Conservation (phyloP, 768 basidiomycete genomes). For the Russula sp. region DNA sequence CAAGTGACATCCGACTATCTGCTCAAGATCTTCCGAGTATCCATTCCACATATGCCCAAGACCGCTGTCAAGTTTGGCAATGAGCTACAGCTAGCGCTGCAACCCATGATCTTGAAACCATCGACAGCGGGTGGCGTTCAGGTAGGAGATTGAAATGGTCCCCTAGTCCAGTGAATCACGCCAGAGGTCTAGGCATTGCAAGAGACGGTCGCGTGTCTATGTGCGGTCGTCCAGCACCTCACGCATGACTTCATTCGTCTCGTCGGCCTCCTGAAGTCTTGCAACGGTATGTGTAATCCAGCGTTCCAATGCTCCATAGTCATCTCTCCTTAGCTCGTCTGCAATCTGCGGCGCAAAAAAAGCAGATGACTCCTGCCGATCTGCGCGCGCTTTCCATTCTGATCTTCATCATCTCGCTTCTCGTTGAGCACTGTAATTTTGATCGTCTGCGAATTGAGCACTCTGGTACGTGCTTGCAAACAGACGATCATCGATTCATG, state of each 20-base stretch:
- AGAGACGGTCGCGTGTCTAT: constrained; percentile 91
- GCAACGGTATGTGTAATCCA: constrained; percentile 52
- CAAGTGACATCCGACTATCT: constrained; percentile 79
- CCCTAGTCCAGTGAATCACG: background rate
- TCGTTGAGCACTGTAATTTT: constrained; percentile 87
- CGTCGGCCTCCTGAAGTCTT: constrained; percentile 76
- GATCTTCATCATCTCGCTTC: constrained; percentile 76
- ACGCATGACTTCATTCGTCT: constrained; percentile 82
- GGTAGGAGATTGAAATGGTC: constrained; percentile 36
- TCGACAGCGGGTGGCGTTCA: constrained; percentile 58
- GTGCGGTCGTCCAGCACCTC: constrained; percentile 73
- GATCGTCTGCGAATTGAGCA: constrained; percentile 64
- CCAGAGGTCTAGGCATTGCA: constrained; percentile 58
- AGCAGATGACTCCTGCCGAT: constrained; percentile 44
- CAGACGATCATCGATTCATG: background rate
- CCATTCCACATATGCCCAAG: constrained; percentile 85
- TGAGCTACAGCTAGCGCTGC: constrained; percentile 72
- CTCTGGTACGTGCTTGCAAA: constrained; percentile 40
- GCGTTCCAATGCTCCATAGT: background rate
- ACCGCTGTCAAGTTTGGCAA: constrained; percentile 84
- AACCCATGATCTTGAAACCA: constrained; percentile 91
- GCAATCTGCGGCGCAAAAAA: constrained; percentile 48
- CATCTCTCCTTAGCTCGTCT: constrained; percentile 45
- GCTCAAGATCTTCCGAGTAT: constrained; percentile 79
- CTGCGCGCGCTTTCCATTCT: constrained; percentile 57